phyloP scores from a whole-genome alignment of 495 filamentous ascomycete species.

The Parachaetomium inaequale region DNA sequence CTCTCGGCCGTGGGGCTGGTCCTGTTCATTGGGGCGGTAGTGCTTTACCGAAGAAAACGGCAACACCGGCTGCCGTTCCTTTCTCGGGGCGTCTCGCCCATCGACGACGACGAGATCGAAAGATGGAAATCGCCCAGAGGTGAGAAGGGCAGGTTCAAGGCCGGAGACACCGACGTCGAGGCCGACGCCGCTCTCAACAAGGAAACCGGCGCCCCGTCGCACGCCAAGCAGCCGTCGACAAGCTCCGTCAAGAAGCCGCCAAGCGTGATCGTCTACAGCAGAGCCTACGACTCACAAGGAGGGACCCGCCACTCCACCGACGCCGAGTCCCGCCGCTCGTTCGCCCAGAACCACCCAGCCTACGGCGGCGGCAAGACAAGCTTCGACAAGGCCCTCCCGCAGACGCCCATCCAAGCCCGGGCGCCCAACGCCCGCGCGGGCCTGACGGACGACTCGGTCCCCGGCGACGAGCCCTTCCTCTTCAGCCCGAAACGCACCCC shows the following conservation, averaged over 20 bases:
- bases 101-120: slow-evolving; percentile 52
- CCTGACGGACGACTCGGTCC: slow-evolving; percentile 48
- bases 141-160: slow-evolving; percentile 23
- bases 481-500: slow-evolving; percentile 37
- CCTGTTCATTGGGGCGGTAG: slow-evolving; percentile 31
- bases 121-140: slow-evolving; percentile 43
- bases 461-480: slow-evolving; percentile 47
- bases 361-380: slow-evolving; percentile 32
- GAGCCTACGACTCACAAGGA: slow-evolving; percentile 10
- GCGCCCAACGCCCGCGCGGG: slow-evolving; percentile 48
- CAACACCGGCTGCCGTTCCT: slow-evolving; percentile 38
- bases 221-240: slow-evolving; percentile 38
- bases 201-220: slow-evolving; percentile 23
- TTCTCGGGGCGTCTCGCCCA: slow-evolving; percentile 44
- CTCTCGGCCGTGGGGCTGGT: slow-evolving; percentile 37
- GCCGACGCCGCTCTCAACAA: slow-evolving; percentile 24
- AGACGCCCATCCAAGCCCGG: slow-evolving; percentile 43
- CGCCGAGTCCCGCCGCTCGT: slow-evolving; percentile 36
- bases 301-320: slow-evolving; percentile 34
- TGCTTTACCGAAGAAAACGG: slow-evolving; percentile 33
- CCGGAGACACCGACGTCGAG: slow-evolving; percentile 24
- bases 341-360: slow-evolving; percentile 10
- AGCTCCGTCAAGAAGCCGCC: slow-evolving; percentile 41
- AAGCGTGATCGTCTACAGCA: slow-evolving; percentile 46
- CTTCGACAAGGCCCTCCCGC: slow-evolving; percentile 40